Conservation (phyloP, 306 rosid species). For the Pyrus betulifolia region DNA sequence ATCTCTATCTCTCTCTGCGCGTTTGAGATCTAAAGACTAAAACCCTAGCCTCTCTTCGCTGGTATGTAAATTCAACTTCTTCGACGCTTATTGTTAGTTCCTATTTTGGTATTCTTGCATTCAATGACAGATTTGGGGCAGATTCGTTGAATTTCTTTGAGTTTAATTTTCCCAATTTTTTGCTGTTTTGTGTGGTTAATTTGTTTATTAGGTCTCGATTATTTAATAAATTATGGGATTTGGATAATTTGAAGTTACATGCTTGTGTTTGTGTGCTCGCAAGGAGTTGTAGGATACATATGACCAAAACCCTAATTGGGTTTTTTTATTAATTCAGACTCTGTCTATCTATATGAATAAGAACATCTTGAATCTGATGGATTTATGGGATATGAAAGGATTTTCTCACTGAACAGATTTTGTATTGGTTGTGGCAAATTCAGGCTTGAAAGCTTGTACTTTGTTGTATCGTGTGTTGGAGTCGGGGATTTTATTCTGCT, state of each 20-base stretch:
- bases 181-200: neutral
- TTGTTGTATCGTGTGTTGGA: neutral
- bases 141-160: neutral
- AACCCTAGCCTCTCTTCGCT: neutral
- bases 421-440: neutral
- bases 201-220: neutral
- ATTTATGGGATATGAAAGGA: neutral
- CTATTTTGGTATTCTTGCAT: neutral
- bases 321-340: neutral
- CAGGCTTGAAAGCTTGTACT: neutral
- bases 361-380: neutral
- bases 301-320: neutral
- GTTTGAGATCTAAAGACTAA: constrained; percentile 3
- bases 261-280: neutral
- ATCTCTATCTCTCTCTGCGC: neutral
- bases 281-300: neutral
- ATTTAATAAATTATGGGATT: neutral
- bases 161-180: neutral
- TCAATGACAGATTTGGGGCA: neutral
- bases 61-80: neutral
- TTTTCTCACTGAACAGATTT: neutral
- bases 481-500: neutral
- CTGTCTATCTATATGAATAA: neutral
- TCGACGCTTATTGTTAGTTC: neutral
- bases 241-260: neutral